These are phyloP conservation scores for Coleophoma cylindrospora DNA, from an alignment of 2,329 filamentous ascomycete species.

Conservation along the genomic window DNA sequence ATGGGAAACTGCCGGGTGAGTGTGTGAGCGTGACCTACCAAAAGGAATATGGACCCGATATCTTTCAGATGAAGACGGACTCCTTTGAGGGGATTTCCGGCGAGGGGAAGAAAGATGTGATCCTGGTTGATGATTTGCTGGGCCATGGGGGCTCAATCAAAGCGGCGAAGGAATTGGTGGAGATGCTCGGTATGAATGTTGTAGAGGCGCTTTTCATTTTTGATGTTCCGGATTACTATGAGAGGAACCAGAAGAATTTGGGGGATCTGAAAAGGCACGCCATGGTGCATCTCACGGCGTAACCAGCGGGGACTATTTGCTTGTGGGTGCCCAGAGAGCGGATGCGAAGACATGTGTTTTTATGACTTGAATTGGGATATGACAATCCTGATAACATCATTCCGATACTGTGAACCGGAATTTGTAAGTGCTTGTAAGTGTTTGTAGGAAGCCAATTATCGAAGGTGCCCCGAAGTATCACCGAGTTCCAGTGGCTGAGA, in stretches of 20 bases:
- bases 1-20: conserved; percentile 87
- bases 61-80: conserved; percentile 90
- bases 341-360: too few relatives aligned
- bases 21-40: conserved; percentile 77
- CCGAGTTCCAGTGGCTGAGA: too few relatives aligned
- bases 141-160: conserved; percentile 88
- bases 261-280: conserved; percentile 13
- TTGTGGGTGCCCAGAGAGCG: too few relatives aligned
- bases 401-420: too few relatives aligned
- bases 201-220: conserved; percentile 89
- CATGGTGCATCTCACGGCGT: conserved; percentile 7
- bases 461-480: too few relatives aligned
- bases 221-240: conserved; percentile 39
- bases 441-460: too few relatives aligned
- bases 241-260: conserved; percentile 8
- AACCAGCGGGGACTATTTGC: neutral
- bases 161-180: conserved; percentile 78
- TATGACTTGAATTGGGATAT: too few relatives aligned
- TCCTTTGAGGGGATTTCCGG: conserved; percentile 44
- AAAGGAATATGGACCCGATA: conserved; percentile 93
- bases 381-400: too few relatives aligned
- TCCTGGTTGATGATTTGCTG: conserved; percentile 95
- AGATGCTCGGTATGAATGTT: conserved; percentile 74
- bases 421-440: too few relatives aligned
- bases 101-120: conserved; percentile 80